Evolutionary conservation across 2,329 filamentous ascomycete genomes (phyloP).

Genomic region (Exophiala spinifera): DNA sequence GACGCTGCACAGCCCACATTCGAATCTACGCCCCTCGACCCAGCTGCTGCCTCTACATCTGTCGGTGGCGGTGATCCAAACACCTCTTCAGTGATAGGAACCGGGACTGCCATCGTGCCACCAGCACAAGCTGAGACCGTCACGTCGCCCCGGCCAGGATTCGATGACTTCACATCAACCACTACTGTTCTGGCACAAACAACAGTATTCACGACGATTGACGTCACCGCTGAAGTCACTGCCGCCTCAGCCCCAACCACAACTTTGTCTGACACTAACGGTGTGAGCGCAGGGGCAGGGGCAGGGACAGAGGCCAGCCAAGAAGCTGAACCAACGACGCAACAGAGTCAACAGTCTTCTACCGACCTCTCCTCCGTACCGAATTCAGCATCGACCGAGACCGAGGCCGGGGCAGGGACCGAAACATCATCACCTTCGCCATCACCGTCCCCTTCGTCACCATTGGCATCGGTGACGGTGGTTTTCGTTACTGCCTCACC

Average conservation of each 20-base stretch:
- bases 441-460: neutral
- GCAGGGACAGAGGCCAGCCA: neutral
- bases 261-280: neutral
- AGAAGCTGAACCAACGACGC: neutral
- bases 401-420: too few relatives aligned
- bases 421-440: neutral
- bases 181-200: slow-evolving; percentile 16
- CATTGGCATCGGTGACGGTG: slow-evolving; percentile 23
- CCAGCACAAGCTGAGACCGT: neutral
- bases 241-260: neutral
- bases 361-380: neutral
- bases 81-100: neutral
- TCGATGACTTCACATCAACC: slow-evolving; percentile 6
- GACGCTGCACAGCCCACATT: neutral
- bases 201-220: slow-evolving; percentile 11
- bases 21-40: neutral
- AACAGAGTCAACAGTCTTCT: slow-evolving; percentile 3
- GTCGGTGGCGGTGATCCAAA: neutral
- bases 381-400: too few relatives aligned
- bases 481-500: slow-evolving; percentile 52
- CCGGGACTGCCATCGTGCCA: slow-evolving; percentile 9
- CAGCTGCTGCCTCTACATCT: neutral
- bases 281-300: neutral
- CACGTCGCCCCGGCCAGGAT: too few relatives aligned
- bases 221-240: slow-evolving; percentile 17